phyloP scores from a whole-genome alignment of 1,284 basidiomycete species.

The Ustilago bromivora region DNA sequence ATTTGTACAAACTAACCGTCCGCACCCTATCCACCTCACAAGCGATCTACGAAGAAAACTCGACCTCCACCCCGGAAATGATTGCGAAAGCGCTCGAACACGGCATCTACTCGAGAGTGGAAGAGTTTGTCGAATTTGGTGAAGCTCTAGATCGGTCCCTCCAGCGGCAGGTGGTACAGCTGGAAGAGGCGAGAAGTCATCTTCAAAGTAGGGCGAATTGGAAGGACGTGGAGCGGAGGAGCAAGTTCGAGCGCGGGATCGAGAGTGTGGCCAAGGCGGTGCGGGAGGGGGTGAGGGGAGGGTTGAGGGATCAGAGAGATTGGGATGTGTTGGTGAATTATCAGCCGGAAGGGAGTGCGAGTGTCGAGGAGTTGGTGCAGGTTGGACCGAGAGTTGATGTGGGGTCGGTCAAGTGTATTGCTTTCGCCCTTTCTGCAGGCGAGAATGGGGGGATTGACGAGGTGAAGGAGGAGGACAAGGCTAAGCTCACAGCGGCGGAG shows the following conservation, averaged over 20 bases:
- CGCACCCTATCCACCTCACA: slow-evolving; percentile 33
- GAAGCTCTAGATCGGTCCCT: slow-evolving; percentile 50
- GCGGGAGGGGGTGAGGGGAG: slow-evolving; percentile 18
- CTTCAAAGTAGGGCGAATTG: slow-evolving; percentile 28
- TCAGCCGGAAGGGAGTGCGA: slow-evolving; percentile 32
- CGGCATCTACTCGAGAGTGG: slow-evolving; percentile 57
- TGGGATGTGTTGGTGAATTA: slow-evolving; percentile 47
- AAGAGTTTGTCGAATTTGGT: slow-evolving; percentile 60
- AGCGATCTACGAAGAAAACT: slow-evolving; percentile 53
- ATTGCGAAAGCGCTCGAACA: slow-evolving; percentile 52
- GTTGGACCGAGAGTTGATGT: slow-evolving; percentile 25
- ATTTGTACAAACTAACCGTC: slow-evolving; percentile 18
- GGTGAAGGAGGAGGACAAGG: slow-evolving; percentile 7
- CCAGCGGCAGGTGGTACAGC: slow-evolving; percentile 36
- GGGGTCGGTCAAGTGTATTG: slow-evolving; percentile 28
- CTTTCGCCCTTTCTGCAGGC: slow-evolving; percentile 7
- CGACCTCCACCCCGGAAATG: slow-evolving; percentile 49
- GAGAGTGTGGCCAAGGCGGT: slow-evolving; percentile 19
- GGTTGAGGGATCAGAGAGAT: slow-evolving; percentile 48
- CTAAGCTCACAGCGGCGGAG: slow-evolving; percentile 19
- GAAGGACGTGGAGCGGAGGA: neutral
- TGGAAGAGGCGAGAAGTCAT: slow-evolving; percentile 44
- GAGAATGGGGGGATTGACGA: neutral
- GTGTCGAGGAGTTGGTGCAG: slow-evolving; percentile 33
- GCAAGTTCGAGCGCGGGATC: slow-evolving; percentile 27